Evolutionary conservation across 2,329 filamentous ascomycete genomes (phyloP), one percentile per base, ranked within the genome.

Genomic region (Colletotrichum neosansevieriae): DNA sequence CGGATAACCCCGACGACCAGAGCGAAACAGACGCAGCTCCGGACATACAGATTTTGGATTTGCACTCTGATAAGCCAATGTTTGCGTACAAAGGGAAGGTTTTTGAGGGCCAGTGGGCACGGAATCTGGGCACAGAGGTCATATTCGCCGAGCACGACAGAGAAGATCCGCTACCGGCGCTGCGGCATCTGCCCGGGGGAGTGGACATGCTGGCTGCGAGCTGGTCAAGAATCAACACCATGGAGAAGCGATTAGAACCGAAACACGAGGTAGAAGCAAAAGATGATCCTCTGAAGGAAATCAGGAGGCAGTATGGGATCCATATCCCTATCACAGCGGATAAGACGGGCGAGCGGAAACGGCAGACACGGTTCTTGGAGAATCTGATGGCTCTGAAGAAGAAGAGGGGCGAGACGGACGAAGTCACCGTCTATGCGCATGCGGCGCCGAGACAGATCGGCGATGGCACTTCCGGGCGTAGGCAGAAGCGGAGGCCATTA

Each of bases 111-210:
- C 82, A 88, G 51, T 98, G 95, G 95, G 87, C 89, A 11, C 89
- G 92, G 70, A 91, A 94, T 68, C 88, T 97, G 49, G 95, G 95
- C 40, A 97, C 94, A 0, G 93, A 97, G 72, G 82, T 94, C 71
- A 87, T 97, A 47, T 91, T 98, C 74, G 85, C 85, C 1, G 79
- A 79, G 15, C 86, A 84, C 58, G 79, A 84, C 70, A 70, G 76
- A 6, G 72, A 79, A 63, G 73, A 76, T 11, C 76, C 76, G 9
- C 76, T 86, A 2, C 85, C 86, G 3, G 77, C 78, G 9, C 76
- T 87, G 44, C 85, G 84, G n/a, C 80, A 83, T 24, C 83, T 88
- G 29, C 82, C 80, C 36, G 83, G 86, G 21, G 85, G 87, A 24
- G 89, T 93, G 42, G 91, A 94, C 75, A 82, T 97, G 4, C 81